Conservation (phyloP, 2,329 filamentous ascomycete species). For the Biscogniauxia mediterranea region DNA sequence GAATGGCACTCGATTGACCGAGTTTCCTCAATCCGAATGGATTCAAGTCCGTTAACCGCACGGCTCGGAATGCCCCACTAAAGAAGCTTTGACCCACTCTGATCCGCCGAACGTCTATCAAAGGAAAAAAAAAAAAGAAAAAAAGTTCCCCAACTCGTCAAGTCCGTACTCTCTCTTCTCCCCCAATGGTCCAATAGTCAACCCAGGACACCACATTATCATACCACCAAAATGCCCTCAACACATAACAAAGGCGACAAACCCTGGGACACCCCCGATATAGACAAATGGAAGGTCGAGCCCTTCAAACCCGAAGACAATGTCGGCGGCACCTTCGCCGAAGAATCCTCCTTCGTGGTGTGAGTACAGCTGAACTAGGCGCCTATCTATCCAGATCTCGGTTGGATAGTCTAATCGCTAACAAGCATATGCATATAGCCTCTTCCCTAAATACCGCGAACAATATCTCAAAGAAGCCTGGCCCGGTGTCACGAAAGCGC, state of each 20-base stretch:
- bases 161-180: background rate
- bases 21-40: background rate
- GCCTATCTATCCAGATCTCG: background rate
- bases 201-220: background rate
- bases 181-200: background rate
- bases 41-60: background rate
- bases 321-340: conserved; percentile 76
- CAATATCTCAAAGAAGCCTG: conserved; percentile 83
- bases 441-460: conserved; percentile 97
- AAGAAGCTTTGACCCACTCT: background rate
- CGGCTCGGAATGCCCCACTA: background rate
- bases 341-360: conserved; percentile 82
- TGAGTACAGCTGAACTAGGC: conserved; percentile 6
- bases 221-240: conserved; percentile 26
- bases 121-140: conserved; percentile 11
- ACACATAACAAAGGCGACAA: conserved; percentile 18
- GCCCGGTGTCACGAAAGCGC: conserved; percentile 82
- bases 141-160: conserved; percentile 13
- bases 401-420: background rate
- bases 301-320: conserved; percentile 86
- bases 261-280: conserved; percentile 87
- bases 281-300: conserved; percentile 96
- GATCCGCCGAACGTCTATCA: background rate
- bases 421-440: conserved; percentile 38
- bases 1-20: background rate